phyloP scores from a whole-genome alignment of 2,329 filamentous ascomycete species.

The Tympanopsis confertula region DNA sequence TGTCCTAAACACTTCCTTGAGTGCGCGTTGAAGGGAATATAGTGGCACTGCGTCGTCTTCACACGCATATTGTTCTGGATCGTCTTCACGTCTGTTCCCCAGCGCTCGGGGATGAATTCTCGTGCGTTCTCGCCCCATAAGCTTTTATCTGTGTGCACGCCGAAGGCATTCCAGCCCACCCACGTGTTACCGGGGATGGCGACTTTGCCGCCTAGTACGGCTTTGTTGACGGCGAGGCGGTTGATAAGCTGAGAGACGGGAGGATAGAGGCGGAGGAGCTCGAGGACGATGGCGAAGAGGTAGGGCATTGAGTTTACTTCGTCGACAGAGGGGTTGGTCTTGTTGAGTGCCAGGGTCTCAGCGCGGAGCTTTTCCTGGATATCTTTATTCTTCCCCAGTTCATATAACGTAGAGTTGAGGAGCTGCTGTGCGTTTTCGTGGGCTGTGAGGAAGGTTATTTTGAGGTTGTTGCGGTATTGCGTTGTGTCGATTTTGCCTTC shows the following conservation, averaged over 20 bases:
- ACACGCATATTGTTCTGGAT: not conserved
- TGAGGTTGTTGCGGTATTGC: conserved; percentile 25
- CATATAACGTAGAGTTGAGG: conserved; percentile 21
- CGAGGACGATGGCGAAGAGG: conserved; percentile 29
- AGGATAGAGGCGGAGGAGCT: conserved; percentile 32
- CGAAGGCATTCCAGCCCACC: conserved; percentile 16
- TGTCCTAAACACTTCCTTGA: not conserved
- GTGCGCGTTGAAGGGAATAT: not conserved
- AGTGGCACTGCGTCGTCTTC: not conserved
- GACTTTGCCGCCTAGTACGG: conserved; percentile 13
- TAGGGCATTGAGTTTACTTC: conserved; percentile 13
- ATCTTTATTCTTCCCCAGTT: conserved; percentile 22
- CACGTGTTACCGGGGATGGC: conserved; percentile 9
- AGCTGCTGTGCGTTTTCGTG: conserved; percentile 27
- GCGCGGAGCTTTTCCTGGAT: conserved; percentile 6
- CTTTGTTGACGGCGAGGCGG: conserved; percentile 13
- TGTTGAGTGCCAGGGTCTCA: too few species aligned
- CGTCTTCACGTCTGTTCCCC: too few species aligned
- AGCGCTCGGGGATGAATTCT: conserved; percentile 1
- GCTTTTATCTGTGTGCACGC: not conserved
- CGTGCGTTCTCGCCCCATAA: not conserved
- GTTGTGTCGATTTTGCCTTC: conserved; percentile 16
- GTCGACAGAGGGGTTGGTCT: too few species aligned
- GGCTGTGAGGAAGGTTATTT: conserved; percentile 24
- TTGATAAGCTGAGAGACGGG: conserved; percentile 37